phyloP scores from a whole-genome alignment of 495 filamentous ascomycete genomes.

The Peziza echinospora region DNA sequence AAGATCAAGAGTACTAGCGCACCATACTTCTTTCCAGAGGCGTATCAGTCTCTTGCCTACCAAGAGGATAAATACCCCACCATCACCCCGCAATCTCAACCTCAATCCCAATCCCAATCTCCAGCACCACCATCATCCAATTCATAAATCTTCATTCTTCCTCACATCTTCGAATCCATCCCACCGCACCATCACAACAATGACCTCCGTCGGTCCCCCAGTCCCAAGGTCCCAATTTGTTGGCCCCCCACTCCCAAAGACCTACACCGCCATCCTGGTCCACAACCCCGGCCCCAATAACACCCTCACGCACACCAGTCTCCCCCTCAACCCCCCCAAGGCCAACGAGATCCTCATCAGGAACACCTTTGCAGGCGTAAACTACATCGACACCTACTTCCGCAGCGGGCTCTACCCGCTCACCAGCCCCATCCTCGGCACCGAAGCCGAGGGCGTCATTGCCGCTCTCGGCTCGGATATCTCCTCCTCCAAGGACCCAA shows the following conservation, averaged over 20 bases:
- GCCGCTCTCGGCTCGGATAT: conserved; percentile 26
- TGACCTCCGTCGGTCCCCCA: too few relatives aligned
- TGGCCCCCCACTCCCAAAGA: conserved; percentile 9
- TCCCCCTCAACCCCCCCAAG: conserved; percentile 51
- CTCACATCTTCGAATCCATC: too few relatives aligned
- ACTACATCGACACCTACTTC: conserved; percentile 87
- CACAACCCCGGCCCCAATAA: conserved; percentile 57
- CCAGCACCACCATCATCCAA: too few relatives aligned
- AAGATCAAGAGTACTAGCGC: too few relatives aligned
- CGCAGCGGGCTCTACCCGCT: conserved; percentile 79
- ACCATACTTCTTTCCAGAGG: too few relatives aligned
- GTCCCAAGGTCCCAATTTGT: too few relatives aligned
- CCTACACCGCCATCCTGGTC: conserved; percentile 23
- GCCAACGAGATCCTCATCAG: conserved; percentile 61
- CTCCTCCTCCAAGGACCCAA: neutral
- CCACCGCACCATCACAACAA: too few relatives aligned
- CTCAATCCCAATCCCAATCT: too few relatives aligned
- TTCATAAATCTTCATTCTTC: too few relatives aligned
- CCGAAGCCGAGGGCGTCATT: conserved; percentile 52
- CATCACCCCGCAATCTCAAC: too few relatives aligned
- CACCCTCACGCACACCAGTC: conserved; percentile 49
- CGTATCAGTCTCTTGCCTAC: too few relatives aligned
- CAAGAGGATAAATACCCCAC: too few relatives aligned
- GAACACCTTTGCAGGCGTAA: conserved; percentile 68
- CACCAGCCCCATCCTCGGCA: conserved; percentile 50